Evolutionary conservation across 108 stramenopile species (phyloP).

Genomic region (Cyclotella baltica): DNA sequence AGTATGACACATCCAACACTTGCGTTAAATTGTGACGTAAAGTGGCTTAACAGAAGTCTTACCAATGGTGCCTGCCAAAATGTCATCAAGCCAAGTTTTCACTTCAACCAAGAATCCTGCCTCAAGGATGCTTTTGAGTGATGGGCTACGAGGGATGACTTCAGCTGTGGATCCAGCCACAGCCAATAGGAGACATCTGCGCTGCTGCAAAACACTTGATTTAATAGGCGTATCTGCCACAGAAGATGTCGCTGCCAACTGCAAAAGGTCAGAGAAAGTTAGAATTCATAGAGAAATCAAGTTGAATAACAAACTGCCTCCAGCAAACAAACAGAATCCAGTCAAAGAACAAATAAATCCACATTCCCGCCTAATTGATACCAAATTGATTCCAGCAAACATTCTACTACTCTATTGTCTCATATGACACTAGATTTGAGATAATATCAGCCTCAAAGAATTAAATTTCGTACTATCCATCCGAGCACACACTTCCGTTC

Average conservation of each 20-base stretch:
- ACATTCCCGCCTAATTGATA: too few relatives aligned
- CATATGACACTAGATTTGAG: too few relatives aligned
- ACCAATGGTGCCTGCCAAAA: conserved; percentile 70
- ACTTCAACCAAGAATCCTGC: conserved; percentile 67
- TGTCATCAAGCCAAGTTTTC: conserved; percentile 85
- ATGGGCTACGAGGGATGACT: conserved; percentile 55
- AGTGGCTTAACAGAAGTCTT: conserved; percentile 27
- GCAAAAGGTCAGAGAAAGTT: conserved; percentile 10
- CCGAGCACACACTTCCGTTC: too few relatives aligned
- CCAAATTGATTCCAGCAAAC: too few relatives aligned
- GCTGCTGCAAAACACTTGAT: conserved; percentile 55
- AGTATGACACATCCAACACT: not conserved
- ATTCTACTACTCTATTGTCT: too few relatives aligned
- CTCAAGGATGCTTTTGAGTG: conserved; percentile 59
- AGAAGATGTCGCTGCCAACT: conserved; percentile 46
- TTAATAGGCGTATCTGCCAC: conserved; percentile 19
- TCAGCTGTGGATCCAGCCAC: conserved; percentile 57
- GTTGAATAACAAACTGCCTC: too few relatives aligned
- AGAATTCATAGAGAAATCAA: not conserved
- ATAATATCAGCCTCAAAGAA: too few relatives aligned
- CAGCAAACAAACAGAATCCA: too few relatives aligned
- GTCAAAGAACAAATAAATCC: too few relatives aligned
- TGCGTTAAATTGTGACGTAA: not conserved
- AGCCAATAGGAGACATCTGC: conserved; percentile 70
- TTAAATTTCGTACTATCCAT: too few relatives aligned